A percentile compares a stretch with the other conserved stretches of the same genome.
These are phyloP conservation scores for Bacidia rubella DNA, from an alignment of 495 filamentous ascomycete species.

Conservation along the genomic window DNA sequence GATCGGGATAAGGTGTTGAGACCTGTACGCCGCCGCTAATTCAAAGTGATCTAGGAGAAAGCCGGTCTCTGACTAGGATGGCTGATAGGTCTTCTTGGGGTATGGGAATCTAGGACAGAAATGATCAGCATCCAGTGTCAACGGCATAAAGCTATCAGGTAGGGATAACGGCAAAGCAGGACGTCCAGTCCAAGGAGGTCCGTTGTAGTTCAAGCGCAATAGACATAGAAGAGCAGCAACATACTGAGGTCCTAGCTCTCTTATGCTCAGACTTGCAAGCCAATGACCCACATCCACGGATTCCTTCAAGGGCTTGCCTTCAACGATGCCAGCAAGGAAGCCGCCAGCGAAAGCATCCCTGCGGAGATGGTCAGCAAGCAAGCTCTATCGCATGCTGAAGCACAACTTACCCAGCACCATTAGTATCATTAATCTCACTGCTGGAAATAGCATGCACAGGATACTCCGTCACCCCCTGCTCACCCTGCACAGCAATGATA, in stretches of 20 bases:
- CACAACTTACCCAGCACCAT: slow-evolving; percentile 77
- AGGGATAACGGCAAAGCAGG: too few species aligned
- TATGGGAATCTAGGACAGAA: slow-evolving; percentile 50
- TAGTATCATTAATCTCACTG: slow-evolving; percentile 81
- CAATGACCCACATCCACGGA: slow-evolving; percentile 84
- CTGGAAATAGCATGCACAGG: slow-evolving; percentile 62
- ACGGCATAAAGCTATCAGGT: too few species aligned
- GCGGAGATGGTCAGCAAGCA: background rate
- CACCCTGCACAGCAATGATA: slow-evolving; percentile 56
- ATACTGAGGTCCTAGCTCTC: slow-evolving; percentile 92
- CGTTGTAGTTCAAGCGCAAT: background rate
- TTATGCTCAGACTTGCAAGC: slow-evolving; percentile 82
- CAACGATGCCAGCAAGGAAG: slow-evolving; percentile 75
- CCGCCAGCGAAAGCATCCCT: slow-evolving; percentile 95
- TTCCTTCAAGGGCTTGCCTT: slow-evolving; percentile 63
- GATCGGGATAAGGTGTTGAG: slow-evolving; percentile 22
- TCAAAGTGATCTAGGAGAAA: too few species aligned
- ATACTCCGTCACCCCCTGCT: slow-evolving; percentile 59
- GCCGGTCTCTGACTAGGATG: too few species aligned
- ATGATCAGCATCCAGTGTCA: too few species aligned
- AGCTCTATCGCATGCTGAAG: background rate
- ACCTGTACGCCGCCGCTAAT: slow-evolving; percentile 17
- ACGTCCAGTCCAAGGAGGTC: slow-evolving; percentile 6
- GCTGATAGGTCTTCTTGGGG: slow-evolving; percentile 65
- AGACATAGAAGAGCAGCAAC: slow-evolving; percentile 20